These are phyloP conservation scores for Chenopodium suecicum DNA, from an alignment of 148 eudicot genomes.

Conservation along the genomic window DNA sequence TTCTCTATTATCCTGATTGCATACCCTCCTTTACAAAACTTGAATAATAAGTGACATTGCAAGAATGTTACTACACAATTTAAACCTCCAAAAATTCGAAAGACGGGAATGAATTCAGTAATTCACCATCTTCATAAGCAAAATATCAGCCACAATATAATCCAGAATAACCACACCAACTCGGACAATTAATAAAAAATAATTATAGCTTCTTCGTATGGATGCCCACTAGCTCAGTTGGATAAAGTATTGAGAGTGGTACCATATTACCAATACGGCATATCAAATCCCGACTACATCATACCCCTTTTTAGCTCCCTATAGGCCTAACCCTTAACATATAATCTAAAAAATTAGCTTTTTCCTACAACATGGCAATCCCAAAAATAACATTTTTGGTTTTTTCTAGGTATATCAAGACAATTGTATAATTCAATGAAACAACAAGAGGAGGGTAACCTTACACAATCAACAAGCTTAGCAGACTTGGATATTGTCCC, in stretches of 20 bases:
- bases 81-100: not conserved
- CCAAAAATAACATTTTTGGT: not conserved
- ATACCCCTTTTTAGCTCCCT: not conserved
- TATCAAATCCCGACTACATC: not conserved
- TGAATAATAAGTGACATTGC: not conserved
- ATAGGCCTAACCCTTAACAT: no score
- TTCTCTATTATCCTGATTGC: not conserved
- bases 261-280: no score
- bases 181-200: not conserved
- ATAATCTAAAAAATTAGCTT: no score
- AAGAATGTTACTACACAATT: not conserved
- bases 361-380: not conserved
- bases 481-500: conserved; percentile 85
- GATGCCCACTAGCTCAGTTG: not conserved
- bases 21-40: not conserved
- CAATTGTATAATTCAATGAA: not conserved
- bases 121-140: not conserved
- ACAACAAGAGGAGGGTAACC: conserved; percentile 21
- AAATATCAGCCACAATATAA: not conserved
- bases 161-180: not conserved
- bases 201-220: not conserved
- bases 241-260: no score
- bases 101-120: not conserved
- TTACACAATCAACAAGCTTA: conserved; percentile 86
- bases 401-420: not conserved